Conservation (phyloP, 371 early-diverging fungal species). For the Rhizopus arrhizus region DNA sequence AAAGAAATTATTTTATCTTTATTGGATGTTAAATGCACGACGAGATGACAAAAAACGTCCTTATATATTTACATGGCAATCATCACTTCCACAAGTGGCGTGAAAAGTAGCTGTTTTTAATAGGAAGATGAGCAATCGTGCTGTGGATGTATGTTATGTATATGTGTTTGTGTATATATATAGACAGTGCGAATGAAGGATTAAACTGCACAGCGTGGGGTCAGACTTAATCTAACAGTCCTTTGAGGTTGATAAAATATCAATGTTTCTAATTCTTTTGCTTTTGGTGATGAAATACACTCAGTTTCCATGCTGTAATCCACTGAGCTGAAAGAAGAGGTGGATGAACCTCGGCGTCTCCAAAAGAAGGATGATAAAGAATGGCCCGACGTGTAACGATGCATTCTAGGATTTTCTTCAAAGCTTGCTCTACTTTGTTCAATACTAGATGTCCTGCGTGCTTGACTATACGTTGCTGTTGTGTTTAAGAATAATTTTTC, state of each 20-base stretch:
- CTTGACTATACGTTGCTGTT: slow-evolving; percentile 25
- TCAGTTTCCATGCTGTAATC: not conserved
- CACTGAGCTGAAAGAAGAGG: slow-evolving; percentile 9
- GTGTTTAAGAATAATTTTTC: slow-evolving; percentile 26
- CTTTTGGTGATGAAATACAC: slow-evolving; percentile 22
- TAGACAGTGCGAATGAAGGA: not conserved
- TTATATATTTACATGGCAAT: no score
- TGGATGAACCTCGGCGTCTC: slow-evolving; percentile 27
- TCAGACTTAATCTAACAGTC: slow-evolving; percentile 31
- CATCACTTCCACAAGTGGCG: no score
- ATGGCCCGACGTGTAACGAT: slow-evolving; percentile 11
- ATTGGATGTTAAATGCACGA: no score
- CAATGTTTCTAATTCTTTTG: slow-evolving; percentile 31
- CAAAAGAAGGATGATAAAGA: slow-evolving; percentile 17
- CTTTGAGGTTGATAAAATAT: slow-evolving; percentile 35
- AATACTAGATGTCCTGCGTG: slow-evolving; percentile 17
- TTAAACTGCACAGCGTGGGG: slow-evolving; percentile 30
- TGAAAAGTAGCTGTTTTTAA: no score
- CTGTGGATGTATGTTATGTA: no score
- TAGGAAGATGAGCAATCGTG: no score
- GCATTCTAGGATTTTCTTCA: slow-evolving; percentile 1
- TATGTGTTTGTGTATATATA: no score
- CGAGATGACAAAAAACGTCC: no score
- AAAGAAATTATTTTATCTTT: no score
- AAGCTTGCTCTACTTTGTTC: slow-evolving; percentile 8